Base-by-base conservation (phyloP, 2,329 filamentous ascomycete species). In the Cercospora sp. region DNA sequence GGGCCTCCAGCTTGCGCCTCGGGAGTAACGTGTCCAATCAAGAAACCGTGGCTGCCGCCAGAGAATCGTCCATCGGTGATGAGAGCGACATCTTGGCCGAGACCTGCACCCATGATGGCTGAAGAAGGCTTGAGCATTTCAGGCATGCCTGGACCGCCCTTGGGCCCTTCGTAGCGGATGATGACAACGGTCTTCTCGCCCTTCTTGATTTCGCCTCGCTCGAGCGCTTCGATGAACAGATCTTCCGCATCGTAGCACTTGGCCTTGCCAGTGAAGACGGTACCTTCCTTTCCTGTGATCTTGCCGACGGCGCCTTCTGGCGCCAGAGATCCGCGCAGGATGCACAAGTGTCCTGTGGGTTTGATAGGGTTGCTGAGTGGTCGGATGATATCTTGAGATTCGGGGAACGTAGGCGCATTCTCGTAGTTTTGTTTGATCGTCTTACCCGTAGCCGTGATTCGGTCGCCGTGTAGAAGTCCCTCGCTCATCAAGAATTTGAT, bases 1-100 rank as follows among this genome's bases (percentile, higher is more conserved):
- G 93, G 93, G 0, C 93, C 93, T 61, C 93, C 93, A 72, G 91
- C 91, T 77, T 92, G 90, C 8, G 93, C 93, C 82, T 97, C 93
- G 28, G 93, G 93, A 49, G 94, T 92, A 70, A 97, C 91, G 81
- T 95, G 92, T 1, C 92, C 92, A 75, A 95, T 94, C 73, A 95
- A 83, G 86, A 95, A 95, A 45, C 92, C 92, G 85, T 95, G 92
- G 70, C 88, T 91, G 63, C 91, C 93, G 67, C 93, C 93, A 8
- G 88, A 91, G 84, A 93, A 94, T 45, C 91, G 88, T 0, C 89
- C 89, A 74, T 93, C 90, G 1, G 90, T 92, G 69, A 93, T 85
- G 58, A 93, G 86, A 0, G 90, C 90, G 13, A 92, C 89, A 73
- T 92, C 90, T 75, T 91, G 86, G 73, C 90, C 90, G 10, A 91